Percentiles rank a stretch among this genome's conserved stretches.
These are phyloP conservation scores for Alternaria novae-zelandiae DNA, from an alignment of 2,329 filamentous ascomycete species.

Conservation along the genomic window DNA sequence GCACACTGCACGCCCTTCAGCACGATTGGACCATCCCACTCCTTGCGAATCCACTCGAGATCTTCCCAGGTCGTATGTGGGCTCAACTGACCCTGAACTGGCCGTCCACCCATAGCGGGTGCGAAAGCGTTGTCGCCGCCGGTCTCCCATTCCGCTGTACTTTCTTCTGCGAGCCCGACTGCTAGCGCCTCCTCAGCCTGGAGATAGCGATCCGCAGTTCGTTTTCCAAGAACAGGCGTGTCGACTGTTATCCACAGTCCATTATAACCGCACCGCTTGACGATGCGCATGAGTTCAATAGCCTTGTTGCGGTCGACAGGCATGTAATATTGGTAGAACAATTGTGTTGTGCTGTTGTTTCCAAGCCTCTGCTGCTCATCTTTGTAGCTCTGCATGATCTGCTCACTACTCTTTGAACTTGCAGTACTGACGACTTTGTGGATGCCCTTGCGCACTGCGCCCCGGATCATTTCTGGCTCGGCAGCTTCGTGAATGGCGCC, in stretches of 20 bases:
- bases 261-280: slow-evolving; percentile 41
- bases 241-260: slow-evolving; percentile 48
- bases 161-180: slow-evolving; percentile 59
- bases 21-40: slow-evolving; percentile 52
- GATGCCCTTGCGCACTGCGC: slow-evolving; percentile 43
- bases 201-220: slow-evolving; percentile 42
- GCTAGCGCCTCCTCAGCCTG: slow-evolving; percentile 57
- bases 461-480: slow-evolving; percentile 46
- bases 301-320: slow-evolving; percentile 40
- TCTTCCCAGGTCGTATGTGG: slow-evolving; percentile 60
- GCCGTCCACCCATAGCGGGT: slow-evolving; percentile 61
- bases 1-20: slow-evolving; percentile 55
- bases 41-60: slow-evolving; percentile 51
- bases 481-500: slow-evolving; percentile 45
- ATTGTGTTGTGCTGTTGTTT: slow-evolving; percentile 32
- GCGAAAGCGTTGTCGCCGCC: slow-evolving; percentile 63
- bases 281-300: slow-evolving; percentile 40
- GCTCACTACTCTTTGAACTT: slow-evolving; percentile 37
- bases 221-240: slow-evolving; percentile 43
- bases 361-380: slow-evolving; percentile 34
- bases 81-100: slow-evolving; percentile 36
- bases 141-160: slow-evolving; percentile 58
- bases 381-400: slow-evolving; percentile 41
- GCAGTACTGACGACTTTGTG: slow-evolving; percentile 47
- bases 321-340: slow-evolving; percentile 49